A percentile compares a stretch with the other conserved stretches of the same genome.
phyloP scores from a whole-genome alignment of 805 yeast species.

The Zygoascus bituminiphila region DNA sequence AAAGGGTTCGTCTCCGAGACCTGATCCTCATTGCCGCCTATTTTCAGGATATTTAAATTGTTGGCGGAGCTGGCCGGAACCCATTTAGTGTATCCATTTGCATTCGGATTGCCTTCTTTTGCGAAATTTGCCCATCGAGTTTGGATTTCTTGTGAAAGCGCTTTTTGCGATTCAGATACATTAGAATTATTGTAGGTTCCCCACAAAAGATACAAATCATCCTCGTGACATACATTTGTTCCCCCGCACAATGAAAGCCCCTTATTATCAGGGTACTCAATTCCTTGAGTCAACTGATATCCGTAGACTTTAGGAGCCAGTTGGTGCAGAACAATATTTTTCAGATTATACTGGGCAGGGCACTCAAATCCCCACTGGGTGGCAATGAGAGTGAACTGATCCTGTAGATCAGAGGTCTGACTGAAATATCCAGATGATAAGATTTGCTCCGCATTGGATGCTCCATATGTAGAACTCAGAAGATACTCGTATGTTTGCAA shows the following conservation, averaged over 20 bases:
- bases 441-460: slow-evolving; percentile 4
- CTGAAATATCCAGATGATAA: slow-evolving; percentile 7
- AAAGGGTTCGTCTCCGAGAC: not conserved
- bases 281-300: slow-evolving; percentile 23
- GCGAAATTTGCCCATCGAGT: slow-evolving; percentile 24
- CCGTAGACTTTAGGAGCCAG: slow-evolving; percentile 12
- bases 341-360: slow-evolving; percentile 13
- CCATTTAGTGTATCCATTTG: slow-evolving; percentile 15
- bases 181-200: slow-evolving; percentile 20
- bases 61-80: slow-evolving; percentile 3
- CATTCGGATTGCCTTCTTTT: slow-evolving; percentile 20
- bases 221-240: slow-evolving; percentile 24
- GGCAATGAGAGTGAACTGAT: slow-evolving; percentile 10
- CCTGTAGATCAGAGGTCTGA: not conserved
- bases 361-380: slow-evolving; percentile 22
- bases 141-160: slow-evolving; percentile 19
- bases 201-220: slow-evolving; percentile 24
- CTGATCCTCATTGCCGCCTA: slow-evolving; percentile 3
- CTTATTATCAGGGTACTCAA: slow-evolving; percentile 17
- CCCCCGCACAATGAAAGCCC: slow-evolving; percentile 15
- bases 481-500: slow-evolving; percentile 2
- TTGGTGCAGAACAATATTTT: not conserved
- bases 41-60: slow-evolving; percentile 2
- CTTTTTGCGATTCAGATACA: slow-evolving; percentile 14
- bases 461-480: slow-evolving; percentile 10